Evolutionary conservation across 495 filamentous ascomycete genomes (phyloP).

Genomic region (Pseudoneurospora amorphoporcata): DNA sequence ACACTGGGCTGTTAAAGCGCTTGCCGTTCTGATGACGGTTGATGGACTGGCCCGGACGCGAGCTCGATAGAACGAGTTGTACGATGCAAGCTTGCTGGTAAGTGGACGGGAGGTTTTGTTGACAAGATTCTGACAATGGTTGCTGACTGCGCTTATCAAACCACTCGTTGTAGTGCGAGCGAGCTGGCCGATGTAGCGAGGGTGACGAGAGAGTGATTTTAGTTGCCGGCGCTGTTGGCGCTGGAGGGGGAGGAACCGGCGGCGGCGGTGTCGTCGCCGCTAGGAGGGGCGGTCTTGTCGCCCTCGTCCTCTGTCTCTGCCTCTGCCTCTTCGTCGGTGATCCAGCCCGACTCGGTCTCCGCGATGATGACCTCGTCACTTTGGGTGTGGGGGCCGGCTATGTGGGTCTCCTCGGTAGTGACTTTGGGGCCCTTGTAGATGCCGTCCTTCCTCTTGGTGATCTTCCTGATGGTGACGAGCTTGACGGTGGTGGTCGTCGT

Average conservation of each 20-base stretch:
- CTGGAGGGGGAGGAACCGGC: not conserved
- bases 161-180: slow-evolving; percentile 35
- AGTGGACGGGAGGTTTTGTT: not conserved
- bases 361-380: not conserved
- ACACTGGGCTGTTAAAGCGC: slow-evolving; percentile 67
- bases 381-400: not conserved
- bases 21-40: slow-evolving; percentile 3
- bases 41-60: slow-evolving; percentile 15
- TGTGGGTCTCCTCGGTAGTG: not conserved
- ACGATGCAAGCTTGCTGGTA: slow-evolving; percentile 22
- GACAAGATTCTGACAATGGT: not conserved
- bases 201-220: slow-evolving; percentile 7
- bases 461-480: not conserved
- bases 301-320: not conserved
- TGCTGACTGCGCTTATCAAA: slow-evolving; percentile 14
- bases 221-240: not conserved
- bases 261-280: not conserved
- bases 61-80: slow-evolving; percentile 38
- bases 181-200: slow-evolving; percentile 33
- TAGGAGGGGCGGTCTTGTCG: not conserved
- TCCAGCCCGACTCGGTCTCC: not conserved
- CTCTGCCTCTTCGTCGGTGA: not conserved
- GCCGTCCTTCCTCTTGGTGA: not conserved
- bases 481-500: not conserved
- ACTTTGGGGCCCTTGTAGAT: not conserved